A percentile compares a stretch with the other conserved stretches of the same genome.
These are phyloP conservation scores for Fusarium nisikadoi DNA, from an alignment of 2,329 filamentous ascomycete genomes.

Conservation along the genomic window DNA sequence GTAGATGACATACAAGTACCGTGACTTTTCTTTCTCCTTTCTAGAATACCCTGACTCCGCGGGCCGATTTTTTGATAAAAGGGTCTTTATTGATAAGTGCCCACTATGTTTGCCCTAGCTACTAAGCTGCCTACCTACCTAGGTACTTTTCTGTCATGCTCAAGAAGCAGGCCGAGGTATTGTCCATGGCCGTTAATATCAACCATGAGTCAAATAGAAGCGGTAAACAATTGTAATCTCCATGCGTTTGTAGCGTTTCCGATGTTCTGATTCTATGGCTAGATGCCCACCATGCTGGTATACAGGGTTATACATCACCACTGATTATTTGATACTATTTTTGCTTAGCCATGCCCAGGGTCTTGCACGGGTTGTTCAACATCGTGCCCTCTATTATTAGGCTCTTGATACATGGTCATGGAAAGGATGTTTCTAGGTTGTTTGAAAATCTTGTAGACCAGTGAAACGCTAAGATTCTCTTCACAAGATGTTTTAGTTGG, in stretches of 20 bases:
- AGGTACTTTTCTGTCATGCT: neutral
- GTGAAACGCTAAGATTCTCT: neutral
- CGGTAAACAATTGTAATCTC: neutral
- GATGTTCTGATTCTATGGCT: neutral
- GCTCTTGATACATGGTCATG: neutral
- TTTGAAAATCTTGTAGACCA: slow-evolving; percentile 16
- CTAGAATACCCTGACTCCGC: slow-evolving; percentile 23
- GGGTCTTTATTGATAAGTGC: neutral
- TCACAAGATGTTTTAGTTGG: neutral
- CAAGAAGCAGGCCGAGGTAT: neutral
- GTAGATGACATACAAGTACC: slow-evolving; percentile 16
- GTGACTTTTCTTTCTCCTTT: slow-evolving; percentile 16
- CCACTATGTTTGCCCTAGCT: slow-evolving; percentile 1
- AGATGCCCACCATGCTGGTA: neutral
- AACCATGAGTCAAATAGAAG: neutral
- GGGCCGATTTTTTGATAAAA: slow-evolving; percentile 26
- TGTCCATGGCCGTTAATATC: neutral
- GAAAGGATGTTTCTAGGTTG: neutral
- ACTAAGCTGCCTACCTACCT: neutral
- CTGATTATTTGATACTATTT: neutral
- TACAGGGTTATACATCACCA: neutral
- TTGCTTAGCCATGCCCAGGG: neutral
- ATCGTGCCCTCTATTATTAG: neutral
- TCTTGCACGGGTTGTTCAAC: neutral
- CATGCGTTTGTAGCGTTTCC: neutral